Base-by-base conservation (phyloP, 768 basidiomycete genomes). In the Phylloporus arenicola region DNA sequence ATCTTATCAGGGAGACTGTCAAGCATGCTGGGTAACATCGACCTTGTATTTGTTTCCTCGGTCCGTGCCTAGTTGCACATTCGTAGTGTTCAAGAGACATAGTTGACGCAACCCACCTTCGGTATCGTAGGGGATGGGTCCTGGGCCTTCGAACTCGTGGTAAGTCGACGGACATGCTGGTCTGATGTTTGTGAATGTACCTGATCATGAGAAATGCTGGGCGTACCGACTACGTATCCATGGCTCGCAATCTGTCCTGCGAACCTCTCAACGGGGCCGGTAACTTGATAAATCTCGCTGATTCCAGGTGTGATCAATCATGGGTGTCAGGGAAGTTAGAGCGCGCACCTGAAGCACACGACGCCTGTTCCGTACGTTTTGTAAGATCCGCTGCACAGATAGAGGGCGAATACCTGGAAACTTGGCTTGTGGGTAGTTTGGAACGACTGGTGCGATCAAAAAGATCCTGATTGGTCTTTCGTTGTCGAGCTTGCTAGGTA, bases 271-370 rank as follows among this genome's bases (percentile, higher is more conserved):
- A 95, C 93, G 31, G 93, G 93, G 0, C 92, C 92, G n/a, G 91
- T 94, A 2, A 94, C 92, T 66, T 91, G 89, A 64, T 96, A 97
- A 48, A 97, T 97, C 72, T 95, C 93, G 60, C 91, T 92, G 61
- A 34, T 48, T n/a, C n/a, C n/a, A 29, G 9, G 20, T 29, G 10
- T n/a, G 12, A 37, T 55, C 35, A 25, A 43, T 47, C 27, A 20
- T 47, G 35, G 19, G 24, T 20, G 20, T 45, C 38, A 45, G 17
- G 5, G 14, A 7, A 13, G 29, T 20, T 50, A 33, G 11, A 37
- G 4, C 39, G 2, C 63, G 45, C 63, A 83, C 87, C 88, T 90
- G 73, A 90, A 91, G 37, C 85, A 82, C 10, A 92, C 79, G 20
- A 92, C 85, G 12, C 88, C 89, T 89, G 59, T 35, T 7, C 25